These are phyloP conservation scores for Heimioporus sp. DNA, from an alignment of 768 basidiomycete species.

Conservation along the genomic window DNA sequence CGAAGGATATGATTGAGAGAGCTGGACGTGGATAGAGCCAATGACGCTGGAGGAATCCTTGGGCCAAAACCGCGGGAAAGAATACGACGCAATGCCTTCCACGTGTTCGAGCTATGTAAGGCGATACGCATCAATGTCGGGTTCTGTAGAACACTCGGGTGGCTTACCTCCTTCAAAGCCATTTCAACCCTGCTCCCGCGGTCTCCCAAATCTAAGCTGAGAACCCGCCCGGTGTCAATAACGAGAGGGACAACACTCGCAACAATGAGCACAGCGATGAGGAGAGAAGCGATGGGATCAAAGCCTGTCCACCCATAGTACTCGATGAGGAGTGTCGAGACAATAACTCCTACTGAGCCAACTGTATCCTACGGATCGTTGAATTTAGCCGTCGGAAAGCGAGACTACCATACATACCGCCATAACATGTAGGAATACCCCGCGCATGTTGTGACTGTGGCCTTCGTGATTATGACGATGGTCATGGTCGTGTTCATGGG, in stretches of 20 bases:
- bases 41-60: slow-evolving; percentile 84
- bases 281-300: slow-evolving; percentile 95
- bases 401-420: slow-evolving; percentile 52
- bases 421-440: slow-evolving; percentile 97
- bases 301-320: slow-evolving; percentile 99
- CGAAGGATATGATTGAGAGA: slow-evolving; percentile 58
- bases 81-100: slow-evolving; percentile 81
- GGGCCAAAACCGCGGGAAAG: slow-evolving; percentile 89
- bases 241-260: slow-evolving; percentile 96
- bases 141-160: neutral
- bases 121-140: neutral
- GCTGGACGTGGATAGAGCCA: slow-evolving; percentile 89
- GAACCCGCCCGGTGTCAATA: slow-evolving; percentile 85
- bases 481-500: slow-evolving; percentile 43
- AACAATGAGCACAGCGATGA: slow-evolving; percentile 93
- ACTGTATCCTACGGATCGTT: slow-evolving; percentile 70
- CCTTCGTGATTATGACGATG: slow-evolving; percentile 59
- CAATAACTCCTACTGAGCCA: slow-evolving; percentile 96
- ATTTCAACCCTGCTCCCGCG: slow-evolving; percentile 51
- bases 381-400: neutral
- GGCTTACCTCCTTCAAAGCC: slow-evolving; percentile 62
- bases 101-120: slow-evolving; percentile 59
- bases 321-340: slow-evolving; percentile 93
- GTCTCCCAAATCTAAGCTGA: slow-evolving; percentile 82
- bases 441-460: slow-evolving; percentile 98